Base-by-base conservation (phyloP, 169 alveolate genomes). In the Plasmodium ovale region DNA sequence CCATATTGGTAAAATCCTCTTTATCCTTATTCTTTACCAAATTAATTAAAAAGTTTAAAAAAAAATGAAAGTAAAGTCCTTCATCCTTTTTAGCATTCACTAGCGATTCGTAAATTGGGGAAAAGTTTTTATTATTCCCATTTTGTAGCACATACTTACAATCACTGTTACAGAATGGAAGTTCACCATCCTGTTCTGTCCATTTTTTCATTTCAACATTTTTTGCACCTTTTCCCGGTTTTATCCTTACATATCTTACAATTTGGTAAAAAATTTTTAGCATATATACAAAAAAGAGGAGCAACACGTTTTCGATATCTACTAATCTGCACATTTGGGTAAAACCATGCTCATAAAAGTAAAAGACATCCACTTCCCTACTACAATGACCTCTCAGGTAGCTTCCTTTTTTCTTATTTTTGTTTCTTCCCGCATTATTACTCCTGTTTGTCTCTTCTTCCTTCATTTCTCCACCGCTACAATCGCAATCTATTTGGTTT, bases 271-370 rank as follows among this genome's bases (percentile, higher is more conserved):
- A 65, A 49, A 53, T 53, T 64, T 54, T 44, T 23, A 85, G 31
- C n/a, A 69, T 39, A 62, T 69, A 85, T 58, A 85, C 47, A 16
- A 53, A 39, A 29, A 82, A 82, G 25, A 82, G 7, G 14, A 85
- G 53, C 16, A 85, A 35, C 9, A 85, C 58, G 49, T 70, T 69
- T 37, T 85, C 91, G 3, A 85, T 67, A 35, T 54, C 69, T 69
- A 85, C 49, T 35, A 59, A 23, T 39, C 91, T 54, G 49, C 91
- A 85, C 64, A 85, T 85, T 70, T 85, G 91, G 16, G 91, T 85
- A 70, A 85, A 85, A 39, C 91, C 91, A 60, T 85, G 37, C 19
- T 85, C 91, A 47, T 35, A 85, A 16, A 85, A 85, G 39, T 85
- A 62, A 59, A 85, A 85, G 2, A 21, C n/a, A 21, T 25, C 49